Evolutionary conservation across 345 rosid species (phyloP).

Genomic region (Salix brachista): DNA sequence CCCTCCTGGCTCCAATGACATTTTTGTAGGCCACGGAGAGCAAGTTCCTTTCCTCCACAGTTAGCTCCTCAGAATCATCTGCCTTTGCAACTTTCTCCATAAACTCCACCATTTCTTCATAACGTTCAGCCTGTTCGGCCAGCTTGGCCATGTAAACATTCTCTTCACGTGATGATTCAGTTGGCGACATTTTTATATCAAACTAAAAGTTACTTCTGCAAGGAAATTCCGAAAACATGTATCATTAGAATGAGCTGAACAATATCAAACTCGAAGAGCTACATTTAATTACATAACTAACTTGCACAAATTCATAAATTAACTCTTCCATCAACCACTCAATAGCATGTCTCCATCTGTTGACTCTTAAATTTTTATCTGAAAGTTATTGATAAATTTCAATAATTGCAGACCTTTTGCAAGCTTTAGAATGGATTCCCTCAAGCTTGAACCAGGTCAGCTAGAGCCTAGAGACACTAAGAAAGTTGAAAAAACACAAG

Average conservation of each 20-base stretch:
- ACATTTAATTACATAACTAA: neutral
- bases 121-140: slow-evolving; percentile 97
- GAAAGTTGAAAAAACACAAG: neutral
- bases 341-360: neutral
- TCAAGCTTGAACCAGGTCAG: neutral
- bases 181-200: slow-evolving; percentile 45
- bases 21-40: slow-evolving; percentile 97
- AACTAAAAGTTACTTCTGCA: slow-evolving; percentile 21
- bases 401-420: neutral
- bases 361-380: neutral
- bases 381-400: neutral
- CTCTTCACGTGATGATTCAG: slow-evolving; percentile 75
- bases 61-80: slow-evolving; percentile 74
- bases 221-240: neutral
- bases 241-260: neutral
- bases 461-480: neutral
- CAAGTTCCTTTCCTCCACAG: slow-evolving; percentile 92
- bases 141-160: slow-evolving; percentile 93
- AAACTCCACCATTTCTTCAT: slow-evolving; percentile 96
- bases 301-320: neutral
- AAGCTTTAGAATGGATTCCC: too few relatives aligned
- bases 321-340: neutral
- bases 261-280: neutral
- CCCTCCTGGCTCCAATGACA: slow-evolving; percentile 98
- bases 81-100: slow-evolving; percentile 96